These are phyloP conservation scores for Quercus mongolica DNA, from an alignment of 306 rosid species.

Conservation along the genomic window DNA sequence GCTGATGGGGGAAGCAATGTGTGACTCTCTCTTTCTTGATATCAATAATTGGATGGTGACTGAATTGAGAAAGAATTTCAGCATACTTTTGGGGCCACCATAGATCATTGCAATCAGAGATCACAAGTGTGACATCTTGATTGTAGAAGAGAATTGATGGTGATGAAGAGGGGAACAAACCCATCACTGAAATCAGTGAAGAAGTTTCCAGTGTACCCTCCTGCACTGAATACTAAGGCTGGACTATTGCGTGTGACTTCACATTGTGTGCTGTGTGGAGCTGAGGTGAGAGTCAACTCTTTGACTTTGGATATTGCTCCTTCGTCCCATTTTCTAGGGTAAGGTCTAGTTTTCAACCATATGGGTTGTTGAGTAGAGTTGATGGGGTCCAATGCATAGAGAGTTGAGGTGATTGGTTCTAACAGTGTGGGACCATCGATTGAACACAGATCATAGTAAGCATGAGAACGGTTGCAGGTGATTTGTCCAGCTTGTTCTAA, in stretches of 20 bases:
- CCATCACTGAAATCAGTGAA: constrained; percentile 51
- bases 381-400: constrained; percentile 14
- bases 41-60: constrained; percentile 23
- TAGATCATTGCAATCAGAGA: constrained; percentile 8
- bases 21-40: constrained; percentile 3
- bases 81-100: constrained; percentile 48
- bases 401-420: constrained; percentile 25
- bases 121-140: constrained; percentile 35
- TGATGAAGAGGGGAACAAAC: constrained; percentile 57
- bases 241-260: constrained; percentile 34
- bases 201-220: constrained; percentile 54
- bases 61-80: constrained; percentile 22
- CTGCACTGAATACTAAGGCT: constrained; percentile 45
- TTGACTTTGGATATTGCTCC: constrained; percentile 21
- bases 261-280: constrained; percentile 28
- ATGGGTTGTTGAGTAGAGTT: not conserved
- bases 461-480: constrained; percentile 31
- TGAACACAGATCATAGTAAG: constrained; percentile 36
- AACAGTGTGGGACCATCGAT: constrained; percentile 31
- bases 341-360: constrained; percentile 30
- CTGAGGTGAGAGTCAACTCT: constrained; percentile 29
- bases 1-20: constrained; percentile 44
- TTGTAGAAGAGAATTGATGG: constrained; percentile 24
- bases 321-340: constrained; percentile 42
- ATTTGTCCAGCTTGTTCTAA: not conserved